These are phyloP conservation scores for Termitomyces eurrhizus DNA, from an alignment of 768 basidiomycete genomes.

Conservation along the genomic window DNA sequence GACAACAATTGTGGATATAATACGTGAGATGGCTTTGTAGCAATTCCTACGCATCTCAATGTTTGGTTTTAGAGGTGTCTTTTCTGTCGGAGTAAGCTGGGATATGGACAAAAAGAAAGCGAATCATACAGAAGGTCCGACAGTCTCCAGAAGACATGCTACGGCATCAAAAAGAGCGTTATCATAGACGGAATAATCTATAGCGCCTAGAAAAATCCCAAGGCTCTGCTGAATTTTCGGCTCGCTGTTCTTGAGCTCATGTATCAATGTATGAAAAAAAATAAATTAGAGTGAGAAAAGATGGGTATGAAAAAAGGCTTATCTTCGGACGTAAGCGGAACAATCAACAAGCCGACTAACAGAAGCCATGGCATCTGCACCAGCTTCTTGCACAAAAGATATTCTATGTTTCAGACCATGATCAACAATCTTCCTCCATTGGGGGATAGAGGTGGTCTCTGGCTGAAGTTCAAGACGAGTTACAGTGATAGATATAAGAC, in stretches of 20 bases:
- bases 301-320: slow-evolving; percentile 31
- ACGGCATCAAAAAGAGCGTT: slow-evolving; percentile 53
- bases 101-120: neutral
- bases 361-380: slow-evolving; percentile 64
- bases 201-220: slow-evolving; percentile 60
- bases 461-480: slow-evolving; percentile 52
- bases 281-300: slow-evolving; percentile 10
- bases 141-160: slow-evolving; percentile 54
- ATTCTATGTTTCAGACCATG: slow-evolving; percentile 67
- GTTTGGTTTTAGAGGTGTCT: slow-evolving; percentile 27
- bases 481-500: slow-evolving; percentile 61
- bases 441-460: slow-evolving; percentile 39
- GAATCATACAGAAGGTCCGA: slow-evolving; percentile 46
- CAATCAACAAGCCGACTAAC: slow-evolving; percentile 70
- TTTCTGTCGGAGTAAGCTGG: slow-evolving; percentile 18
- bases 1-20: slow-evolving; percentile 30
- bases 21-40: slow-evolving; percentile 33
- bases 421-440: slow-evolving; percentile 71
- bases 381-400: slow-evolving; percentile 67
- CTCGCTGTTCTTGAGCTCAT: slow-evolving; percentile 50
- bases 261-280: slow-evolving; percentile 48
- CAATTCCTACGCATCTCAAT: slow-evolving; percentile 61
- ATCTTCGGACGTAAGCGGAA: slow-evolving; percentile 66
- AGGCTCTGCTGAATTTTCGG: slow-evolving; percentile 68
- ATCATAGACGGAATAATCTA: slow-evolving; percentile 59